Evolutionary conservation across 2,329 filamentous ascomycete genomes (phyloP).

Genomic region (Cytospora mali): DNA sequence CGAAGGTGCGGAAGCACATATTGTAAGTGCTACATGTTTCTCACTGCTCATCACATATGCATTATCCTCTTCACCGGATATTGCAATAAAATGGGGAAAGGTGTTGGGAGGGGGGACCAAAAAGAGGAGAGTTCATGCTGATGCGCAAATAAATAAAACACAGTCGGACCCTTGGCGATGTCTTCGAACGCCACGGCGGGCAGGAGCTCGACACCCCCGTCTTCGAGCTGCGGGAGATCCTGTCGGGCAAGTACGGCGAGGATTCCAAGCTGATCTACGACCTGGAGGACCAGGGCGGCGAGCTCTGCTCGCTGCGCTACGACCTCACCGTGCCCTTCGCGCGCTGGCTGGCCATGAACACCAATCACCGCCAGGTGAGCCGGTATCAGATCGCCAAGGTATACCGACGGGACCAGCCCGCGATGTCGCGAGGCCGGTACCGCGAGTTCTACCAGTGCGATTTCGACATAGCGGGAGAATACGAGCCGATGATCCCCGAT

Average conservation of each 20-base stretch:
- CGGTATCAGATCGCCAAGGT: constrained; percentile 79
- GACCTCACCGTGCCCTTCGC: constrained; percentile 84
- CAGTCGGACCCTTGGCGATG: constrained; percentile 59
- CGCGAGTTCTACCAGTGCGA: constrained; percentile 97
- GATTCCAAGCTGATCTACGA: constrained; percentile 71
- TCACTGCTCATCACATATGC: background rate
- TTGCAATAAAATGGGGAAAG: no score
- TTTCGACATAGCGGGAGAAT: constrained; percentile 87
- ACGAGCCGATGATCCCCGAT: constrained; percentile 90
- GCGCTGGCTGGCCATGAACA: constrained; percentile 91
- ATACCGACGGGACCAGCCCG: constrained; percentile 69
- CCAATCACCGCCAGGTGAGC: constrained; percentile 82
- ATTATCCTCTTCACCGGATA: no score
- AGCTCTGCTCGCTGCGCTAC: constrained; percentile 79
- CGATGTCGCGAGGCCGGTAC: constrained; percentile 88
- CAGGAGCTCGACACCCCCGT: constrained; percentile 73
- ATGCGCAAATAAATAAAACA: no score
- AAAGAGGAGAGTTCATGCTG: no score
- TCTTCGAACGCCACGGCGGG: constrained; percentile 74
- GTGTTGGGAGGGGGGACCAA: no score
- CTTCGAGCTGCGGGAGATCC: constrained; percentile 76
- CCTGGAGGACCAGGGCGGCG: constrained; percentile 79
- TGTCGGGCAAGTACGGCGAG: constrained; percentile 43
- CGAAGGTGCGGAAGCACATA: constrained; percentile 70
- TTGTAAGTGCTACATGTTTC: constrained; percentile 43